Evolutionary conservation across 169 alveolate genomes (phyloP), one percentile per base, ranked within the genome.

Genomic region (Cyclospora cayetanensis): DNA sequence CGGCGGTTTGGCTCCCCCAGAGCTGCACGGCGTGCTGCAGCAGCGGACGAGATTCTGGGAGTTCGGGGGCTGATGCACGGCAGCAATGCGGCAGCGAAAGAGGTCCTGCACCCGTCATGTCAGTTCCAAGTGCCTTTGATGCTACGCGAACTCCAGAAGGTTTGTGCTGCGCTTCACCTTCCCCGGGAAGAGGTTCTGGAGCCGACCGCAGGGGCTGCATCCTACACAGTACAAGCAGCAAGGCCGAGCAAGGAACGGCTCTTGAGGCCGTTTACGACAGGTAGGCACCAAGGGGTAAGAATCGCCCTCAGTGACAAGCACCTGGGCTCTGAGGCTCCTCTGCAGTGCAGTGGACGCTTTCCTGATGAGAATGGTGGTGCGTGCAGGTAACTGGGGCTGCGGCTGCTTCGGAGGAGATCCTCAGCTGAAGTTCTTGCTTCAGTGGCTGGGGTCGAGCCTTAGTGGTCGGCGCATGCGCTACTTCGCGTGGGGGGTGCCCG

Each of bases 361-460:
- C 2, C 52, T 65, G 65, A 66, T 39, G 18, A 1, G 53, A 22
- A 31, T 18, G 31, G 22, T 53, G 72, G n/a, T 66, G 79, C 79
- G 9, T 79, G 91, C 74, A 86, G 92, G 92, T 52, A 86, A 86
- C 53, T 86, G 94, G 94, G 90, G 94, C 53, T 77, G 91, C 27
- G 94, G 94, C 53, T 89, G 31, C 52, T 90, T 90, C 72, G 66
- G 74, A n/a, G 94, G 94, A 7, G 90, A 80, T n/a, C 91, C 94
- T 18, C 94, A 80, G 79, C 46, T 90, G 41, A 90, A 90, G 91
- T 80, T 68, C 46, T 11, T 90, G 68, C 76, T 90, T 46, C 94
- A 90, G 91, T 90, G 94, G 94, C 52, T 90, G 43, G 94, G 68
- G 35, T 46, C 82, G 53, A 50, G 83, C 76, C 65, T 52, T 27